Conservation (phyloP, 805 yeast species). For the Ogataea angusta region DNA sequence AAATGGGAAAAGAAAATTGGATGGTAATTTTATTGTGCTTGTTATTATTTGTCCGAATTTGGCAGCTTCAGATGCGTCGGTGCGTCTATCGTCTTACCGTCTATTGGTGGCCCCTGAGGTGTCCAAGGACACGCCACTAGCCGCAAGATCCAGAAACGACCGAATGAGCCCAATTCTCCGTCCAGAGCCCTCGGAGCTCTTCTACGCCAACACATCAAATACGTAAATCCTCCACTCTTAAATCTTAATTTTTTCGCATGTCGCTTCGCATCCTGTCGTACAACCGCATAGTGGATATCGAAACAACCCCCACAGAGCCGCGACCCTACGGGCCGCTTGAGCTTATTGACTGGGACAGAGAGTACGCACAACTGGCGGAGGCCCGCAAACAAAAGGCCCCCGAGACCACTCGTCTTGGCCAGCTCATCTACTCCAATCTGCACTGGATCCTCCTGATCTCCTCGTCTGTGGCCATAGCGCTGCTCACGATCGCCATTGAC, state of each 20-base stretch:
- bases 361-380: constrained; percentile 28
- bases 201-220: too few relatives aligned
- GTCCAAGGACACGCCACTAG: too few relatives aligned
- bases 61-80: not conserved
- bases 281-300: not conserved
- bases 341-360: constrained; percentile 53
- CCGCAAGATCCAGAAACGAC: not conserved
- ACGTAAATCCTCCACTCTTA: not conserved
- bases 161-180: not conserved
- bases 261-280: constrained; percentile 1
- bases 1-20: constrained; percentile 1
- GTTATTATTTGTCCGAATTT: constrained; percentile 11
- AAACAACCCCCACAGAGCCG: not conserved
- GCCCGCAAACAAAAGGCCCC: constrained; percentile 10
- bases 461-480: constrained; percentile 46
- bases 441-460: constrained; percentile 49
- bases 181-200: not conserved
- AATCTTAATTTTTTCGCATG: constrained; percentile 1
- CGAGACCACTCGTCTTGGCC: constrained; percentile 2
- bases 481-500: constrained; percentile 47
- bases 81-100: not conserved
- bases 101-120: too few relatives aligned
- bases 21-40: not conserved
- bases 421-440: constrained; percentile 23
- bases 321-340: constrained; percentile 38